Conservation (phyloP, 1,139 yeast genomes). For the Maudiozyma humilis region DNA sequence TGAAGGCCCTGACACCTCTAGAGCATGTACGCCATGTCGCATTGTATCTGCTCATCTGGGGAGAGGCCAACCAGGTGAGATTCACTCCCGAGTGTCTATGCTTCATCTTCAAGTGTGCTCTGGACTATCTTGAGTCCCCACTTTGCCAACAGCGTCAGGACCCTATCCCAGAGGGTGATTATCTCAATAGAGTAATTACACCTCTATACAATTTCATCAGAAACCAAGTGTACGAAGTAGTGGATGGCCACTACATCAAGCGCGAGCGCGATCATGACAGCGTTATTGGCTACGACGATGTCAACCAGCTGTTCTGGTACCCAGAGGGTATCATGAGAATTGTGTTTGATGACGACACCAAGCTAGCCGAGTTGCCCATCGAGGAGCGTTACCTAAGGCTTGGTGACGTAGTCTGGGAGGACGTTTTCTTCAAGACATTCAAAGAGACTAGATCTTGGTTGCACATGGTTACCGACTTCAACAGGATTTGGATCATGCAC, state of each 20-base stretch:
- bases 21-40: conserved; percentile 90
- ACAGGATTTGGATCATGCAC: conserved; percentile 96
- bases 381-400: conserved; percentile 82
- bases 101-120: conserved; percentile 88
- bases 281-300: conserved; percentile 95
- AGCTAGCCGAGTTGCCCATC: conserved; percentile 81
- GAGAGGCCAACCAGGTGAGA: conserved; percentile 96
- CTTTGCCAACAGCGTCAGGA: conserved; percentile 84
- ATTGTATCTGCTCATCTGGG: conserved; percentile 86
- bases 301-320: conserved; percentile 96
- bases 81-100: conserved; percentile 89
- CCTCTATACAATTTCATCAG: conserved; percentile 86
- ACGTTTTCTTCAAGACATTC: conserved; percentile 92
- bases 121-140: conserved; percentile 79
- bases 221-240: conserved; percentile 89
- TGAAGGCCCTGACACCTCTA: conserved; percentile 58
- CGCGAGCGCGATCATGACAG: conserved; percentile 94
- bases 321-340: conserved; percentile 97
- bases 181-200: conserved; percentile 80
- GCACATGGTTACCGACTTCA: conserved; percentile 88
- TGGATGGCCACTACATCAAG: conserved; percentile 92
- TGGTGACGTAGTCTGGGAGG: conserved; percentile 88
- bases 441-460: conserved; percentile 97
- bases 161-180: conserved; percentile 94
- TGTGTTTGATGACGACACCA: conserved; percentile 81